phyloP scores from a whole-genome alignment of 257 asterid genomes.

The Capsicum rhomboideum region DNA sequence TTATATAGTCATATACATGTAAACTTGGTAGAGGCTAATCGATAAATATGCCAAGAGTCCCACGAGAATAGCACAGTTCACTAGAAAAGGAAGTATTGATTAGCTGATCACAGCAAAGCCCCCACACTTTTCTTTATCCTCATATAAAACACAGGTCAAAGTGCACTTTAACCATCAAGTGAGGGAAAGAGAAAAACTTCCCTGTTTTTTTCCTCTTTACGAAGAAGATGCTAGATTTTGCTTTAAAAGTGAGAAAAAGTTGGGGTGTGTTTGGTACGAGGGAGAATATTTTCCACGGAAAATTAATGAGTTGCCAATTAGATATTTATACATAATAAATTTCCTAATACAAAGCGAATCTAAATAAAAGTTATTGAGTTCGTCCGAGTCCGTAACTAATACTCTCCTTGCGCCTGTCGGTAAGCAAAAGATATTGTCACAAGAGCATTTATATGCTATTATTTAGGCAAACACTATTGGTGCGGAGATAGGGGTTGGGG shows the following conservation, averaged over 20 bases:
- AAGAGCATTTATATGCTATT: no score
- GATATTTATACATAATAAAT: neutral
- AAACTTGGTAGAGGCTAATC: neutral
- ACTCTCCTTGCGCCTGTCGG: neutral
- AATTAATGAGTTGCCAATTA: neutral
- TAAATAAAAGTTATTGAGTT: neutral
- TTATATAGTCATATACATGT: neutral
- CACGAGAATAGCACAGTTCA: constrained; percentile 6
- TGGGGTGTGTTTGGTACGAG: neutral
- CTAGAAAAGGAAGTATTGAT: neutral
- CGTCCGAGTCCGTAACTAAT: neutral
- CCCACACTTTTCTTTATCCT: neutral
- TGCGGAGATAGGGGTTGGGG: neutral
- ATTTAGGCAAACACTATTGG: no score
- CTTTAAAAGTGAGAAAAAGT: neutral
- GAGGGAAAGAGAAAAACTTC: neutral
- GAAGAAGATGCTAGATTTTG: neutral
- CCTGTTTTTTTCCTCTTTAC: neutral
- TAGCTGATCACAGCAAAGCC: neutral
- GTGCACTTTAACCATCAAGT: constrained; percentile 4
- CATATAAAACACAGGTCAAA: constrained; percentile 2
- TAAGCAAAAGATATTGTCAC: neutral
- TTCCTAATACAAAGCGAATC: neutral
- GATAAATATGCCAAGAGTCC: neutral
- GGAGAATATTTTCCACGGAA: neutral